phyloP scores from a whole-genome alignment of 2,329 filamentous ascomycete genomes.

The Trichoderma breve region DNA sequence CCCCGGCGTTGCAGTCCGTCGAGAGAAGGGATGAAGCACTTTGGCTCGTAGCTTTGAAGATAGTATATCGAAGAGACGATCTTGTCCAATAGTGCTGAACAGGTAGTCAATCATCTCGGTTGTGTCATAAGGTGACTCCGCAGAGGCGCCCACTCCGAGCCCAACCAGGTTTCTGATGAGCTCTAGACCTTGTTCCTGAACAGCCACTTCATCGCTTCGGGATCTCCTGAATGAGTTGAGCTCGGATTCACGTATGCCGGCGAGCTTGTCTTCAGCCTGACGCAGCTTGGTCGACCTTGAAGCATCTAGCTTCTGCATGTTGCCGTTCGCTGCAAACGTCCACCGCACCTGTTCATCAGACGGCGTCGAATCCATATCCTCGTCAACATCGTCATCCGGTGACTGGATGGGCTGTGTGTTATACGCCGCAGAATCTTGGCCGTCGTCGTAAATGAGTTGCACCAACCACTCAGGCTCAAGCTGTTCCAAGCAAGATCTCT shows the following conservation, averaged over 20 bases:
- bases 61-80: constrained; percentile 77
- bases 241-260: constrained; percentile 61
- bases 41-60: constrained; percentile 71
- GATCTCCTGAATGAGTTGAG: constrained; percentile 65
- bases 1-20: constrained; percentile 36
- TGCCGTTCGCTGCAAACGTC: constrained; percentile 35
- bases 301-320: constrained; percentile 34
- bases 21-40: constrained; percentile 52
- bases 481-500: constrained; percentile 73
- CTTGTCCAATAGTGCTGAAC: constrained; percentile 71
- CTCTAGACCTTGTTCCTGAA: constrained; percentile 88
- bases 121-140: constrained; percentile 51
- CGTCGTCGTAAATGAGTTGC: constrained; percentile 68
- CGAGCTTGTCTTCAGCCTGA: constrained; percentile 50
- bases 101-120: constrained; percentile 81
- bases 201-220: constrained; percentile 73
- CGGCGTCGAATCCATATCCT: constrained; percentile 57
- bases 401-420: constrained; percentile 33
- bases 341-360: constrained; percentile 44
- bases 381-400: constrained; percentile 47
- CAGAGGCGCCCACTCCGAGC: constrained; percentile 44
- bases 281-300: constrained; percentile 45
- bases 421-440: constrained; percentile 51
- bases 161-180: constrained; percentile 88
- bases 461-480: constrained; percentile 79